These are phyloP conservation scores for Cryptosporidium bovis DNA, from an alignment of 169 alveolate genomes.

Conservation along the genomic window DNA sequence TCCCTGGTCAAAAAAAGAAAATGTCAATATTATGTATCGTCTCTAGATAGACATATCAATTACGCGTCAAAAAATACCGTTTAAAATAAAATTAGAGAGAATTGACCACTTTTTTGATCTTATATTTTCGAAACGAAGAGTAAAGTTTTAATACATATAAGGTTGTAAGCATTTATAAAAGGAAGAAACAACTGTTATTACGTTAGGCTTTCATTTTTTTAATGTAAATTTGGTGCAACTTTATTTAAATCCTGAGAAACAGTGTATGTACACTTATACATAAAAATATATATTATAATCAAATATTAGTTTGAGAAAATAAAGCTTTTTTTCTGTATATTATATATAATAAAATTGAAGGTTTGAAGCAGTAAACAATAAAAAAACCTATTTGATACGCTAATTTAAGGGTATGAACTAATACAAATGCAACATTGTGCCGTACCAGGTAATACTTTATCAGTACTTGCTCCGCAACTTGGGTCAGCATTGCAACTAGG, in stretches of 20 bases:
- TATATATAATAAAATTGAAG: background rate
- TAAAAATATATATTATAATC: too few relatives aligned
- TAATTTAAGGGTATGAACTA: constrained; percentile 67
- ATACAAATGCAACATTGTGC: constrained; percentile 65
- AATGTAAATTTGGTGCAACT: too few relatives aligned
- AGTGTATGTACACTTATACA: too few relatives aligned
- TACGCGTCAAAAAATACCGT: constrained; percentile 50
- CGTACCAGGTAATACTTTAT: constrained; percentile 43
- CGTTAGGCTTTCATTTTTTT: too few relatives aligned
- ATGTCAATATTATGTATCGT: constrained; percentile 41
- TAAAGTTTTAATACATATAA: background rate
- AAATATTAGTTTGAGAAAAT: too few relatives aligned
- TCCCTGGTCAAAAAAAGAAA: too few relatives aligned
- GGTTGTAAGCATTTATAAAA: background rate
- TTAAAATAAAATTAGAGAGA: background rate
- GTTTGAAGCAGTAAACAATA: constrained; percentile 40
- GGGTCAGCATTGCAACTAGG: constrained; percentile 51
- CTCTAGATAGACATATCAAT: constrained; percentile 72
- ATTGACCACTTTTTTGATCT: constrained; percentile 54
- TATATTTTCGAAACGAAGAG: background rate
- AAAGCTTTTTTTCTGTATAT: background rate
- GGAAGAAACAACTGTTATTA: background rate
- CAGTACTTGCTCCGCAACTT: constrained; percentile 52
- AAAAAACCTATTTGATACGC: background rate
- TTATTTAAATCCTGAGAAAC: too few relatives aligned